A percentile compares a stretch with the other conserved stretches of the same genome.
Evolutionary conservation across 306 rosid species (phyloP).

Genomic region (Hylodesmum podocarpum): DNA sequence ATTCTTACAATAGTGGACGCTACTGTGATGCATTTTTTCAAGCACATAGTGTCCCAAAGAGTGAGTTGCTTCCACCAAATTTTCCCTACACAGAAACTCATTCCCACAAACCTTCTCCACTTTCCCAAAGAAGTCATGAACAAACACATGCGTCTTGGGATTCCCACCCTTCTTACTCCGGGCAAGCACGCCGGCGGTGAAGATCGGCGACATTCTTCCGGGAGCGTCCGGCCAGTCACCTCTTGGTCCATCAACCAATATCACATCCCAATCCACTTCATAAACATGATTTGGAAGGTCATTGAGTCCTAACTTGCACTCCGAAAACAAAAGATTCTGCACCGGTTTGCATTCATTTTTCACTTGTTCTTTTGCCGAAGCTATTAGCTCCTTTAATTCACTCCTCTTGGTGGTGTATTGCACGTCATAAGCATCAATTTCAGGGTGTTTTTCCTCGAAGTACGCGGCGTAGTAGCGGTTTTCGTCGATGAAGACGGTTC

Average conservation of each 20-base stretch:
- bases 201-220: slow-evolving; percentile 61
- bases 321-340: slow-evolving; percentile 71
- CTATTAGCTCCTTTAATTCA: slow-evolving; percentile 53
- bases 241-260: slow-evolving; percentile 67
- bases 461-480: slow-evolving; percentile 77
- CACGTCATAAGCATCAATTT: slow-evolving; percentile 76
- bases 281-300: slow-evolving; percentile 78
- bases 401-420: slow-evolving; percentile 67
- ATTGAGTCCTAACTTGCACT: slow-evolving; percentile 67
- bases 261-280: slow-evolving; percentile 79
- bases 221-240: slow-evolving; percentile 84
- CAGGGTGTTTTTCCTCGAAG: slow-evolving; percentile 69
- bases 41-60: slow-evolving; percentile 63
- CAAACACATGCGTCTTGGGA: slow-evolving; percentile 68
- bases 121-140: slow-evolving; percentile 58
- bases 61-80: slow-evolving; percentile 52
- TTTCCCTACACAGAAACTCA: slow-evolving; percentile 61
- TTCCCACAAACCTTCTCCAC: slow-evolving; percentile 51
- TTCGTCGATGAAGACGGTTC: slow-evolving; percentile 78
- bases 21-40: slow-evolving; percentile 62
- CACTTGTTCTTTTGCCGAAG: slow-evolving; percentile 50
- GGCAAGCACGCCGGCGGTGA: slow-evolving; percentile 76
- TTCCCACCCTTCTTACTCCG: slow-evolving; percentile 74
- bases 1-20: slow-evolving; percentile 50
- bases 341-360: slow-evolving; percentile 70